Evolutionary conservation across 257 asterid species (phyloP).

Genomic region (Phtheirospermum japonicum): DNA sequence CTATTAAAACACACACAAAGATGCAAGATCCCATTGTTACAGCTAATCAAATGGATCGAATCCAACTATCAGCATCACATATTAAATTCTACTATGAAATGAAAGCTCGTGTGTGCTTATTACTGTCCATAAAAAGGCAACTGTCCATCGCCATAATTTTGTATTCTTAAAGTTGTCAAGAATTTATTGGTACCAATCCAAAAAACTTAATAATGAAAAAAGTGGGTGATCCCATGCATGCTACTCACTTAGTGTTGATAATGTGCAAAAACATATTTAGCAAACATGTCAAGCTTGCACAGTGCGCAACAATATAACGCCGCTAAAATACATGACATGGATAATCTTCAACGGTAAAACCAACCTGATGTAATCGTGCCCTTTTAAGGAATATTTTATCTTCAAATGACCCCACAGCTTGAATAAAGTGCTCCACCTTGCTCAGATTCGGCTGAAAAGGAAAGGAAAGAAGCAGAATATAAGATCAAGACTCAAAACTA

Average conservation of each 20-base stretch:
- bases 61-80: slow-evolving; percentile 13
- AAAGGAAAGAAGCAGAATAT: slow-evolving; percentile 19
- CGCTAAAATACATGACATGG: slow-evolving; percentile 12
- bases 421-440: slow-evolving; percentile 86
- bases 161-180: slow-evolving; percentile 11
- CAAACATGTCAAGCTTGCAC: slow-evolving; percentile 10
- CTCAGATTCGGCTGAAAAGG: slow-evolving; percentile 67
- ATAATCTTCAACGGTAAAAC: slow-evolving; percentile 1
- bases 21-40: background rate
- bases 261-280: slow-evolving; percentile 14
- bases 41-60: slow-evolving; percentile 1
- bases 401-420: slow-evolving; percentile 92
- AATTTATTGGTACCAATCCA: background rate
- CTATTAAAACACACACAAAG: background rate
- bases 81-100: slow-evolving; percentile 15
- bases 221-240: background rate
- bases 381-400: slow-evolving; percentile 90
- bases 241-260: background rate
- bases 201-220: slow-evolving; percentile 2
- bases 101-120: background rate
- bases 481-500: slow-evolving; percentile 20
- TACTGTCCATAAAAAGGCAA: slow-evolving; percentile 10
- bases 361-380: slow-evolving; percentile 87
- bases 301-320: background rate
- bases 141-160: background rate